Conservation (phyloP, 2,329 filamentous ascomycete species). For the Gremmenia infestans region DNA sequence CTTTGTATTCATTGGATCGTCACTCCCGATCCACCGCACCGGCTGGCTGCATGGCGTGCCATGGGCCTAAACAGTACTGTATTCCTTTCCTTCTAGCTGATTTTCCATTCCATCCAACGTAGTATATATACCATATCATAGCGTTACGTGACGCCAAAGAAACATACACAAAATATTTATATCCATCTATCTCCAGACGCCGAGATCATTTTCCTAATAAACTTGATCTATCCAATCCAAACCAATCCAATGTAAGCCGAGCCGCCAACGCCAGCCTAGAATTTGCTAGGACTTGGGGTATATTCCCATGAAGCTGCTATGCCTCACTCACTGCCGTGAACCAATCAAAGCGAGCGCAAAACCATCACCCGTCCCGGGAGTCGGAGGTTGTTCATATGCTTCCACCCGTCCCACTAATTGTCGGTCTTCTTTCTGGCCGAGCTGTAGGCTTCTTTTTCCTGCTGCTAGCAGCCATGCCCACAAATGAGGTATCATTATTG, state of each 20-base stretch:
- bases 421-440: constrained; percentile 4
- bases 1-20: too few relatives aligned
- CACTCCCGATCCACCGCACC: too few relatives aligned
- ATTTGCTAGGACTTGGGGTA: constrained; percentile 1
- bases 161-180: too few relatives aligned
- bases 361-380: not conserved
- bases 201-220: not conserved
- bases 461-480: constrained; percentile 19
- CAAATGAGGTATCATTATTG: constrained; percentile 22
- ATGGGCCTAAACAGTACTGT: too few relatives aligned
- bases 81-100: too few relatives aligned
- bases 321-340: not conserved
- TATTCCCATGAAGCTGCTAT: not conserved
- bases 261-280: constrained; percentile 1
- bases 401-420: not conserved
- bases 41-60: too few relatives aligned
- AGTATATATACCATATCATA: too few relatives aligned
- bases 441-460: constrained; percentile 15
- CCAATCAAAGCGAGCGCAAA: not conserved
- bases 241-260: not conserved
- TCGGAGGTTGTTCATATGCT: not conserved
- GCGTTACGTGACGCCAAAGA: too few relatives aligned
- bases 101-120: too few relatives aligned
- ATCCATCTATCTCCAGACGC: not conserved
- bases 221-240: not conserved